Evolutionary conservation across 345 rosid species (phyloP).

Genomic region (Kandelia obovata): DNA sequence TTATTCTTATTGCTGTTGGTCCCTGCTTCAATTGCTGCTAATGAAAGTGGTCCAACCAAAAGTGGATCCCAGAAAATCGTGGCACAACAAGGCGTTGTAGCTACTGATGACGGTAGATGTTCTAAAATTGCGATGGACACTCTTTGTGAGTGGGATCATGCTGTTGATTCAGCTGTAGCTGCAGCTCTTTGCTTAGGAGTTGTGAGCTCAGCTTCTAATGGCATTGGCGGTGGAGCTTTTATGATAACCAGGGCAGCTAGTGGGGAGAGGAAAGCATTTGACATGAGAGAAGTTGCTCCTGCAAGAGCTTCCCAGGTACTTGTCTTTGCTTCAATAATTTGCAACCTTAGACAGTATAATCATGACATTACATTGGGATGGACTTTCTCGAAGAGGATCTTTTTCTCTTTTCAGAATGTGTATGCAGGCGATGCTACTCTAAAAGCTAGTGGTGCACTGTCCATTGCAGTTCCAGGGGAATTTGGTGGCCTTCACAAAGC

Average conservation of each 20-base stretch:
- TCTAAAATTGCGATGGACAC: slow-evolving; percentile 36
- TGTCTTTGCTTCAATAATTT: too few species aligned
- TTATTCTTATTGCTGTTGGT: not conserved
- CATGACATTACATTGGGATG: too few species aligned
- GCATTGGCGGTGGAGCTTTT: slow-evolving; percentile 64
- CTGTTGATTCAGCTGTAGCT: slow-evolving; percentile 58
- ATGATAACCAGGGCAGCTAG: slow-evolving; percentile 33
- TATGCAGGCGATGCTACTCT: slow-evolving; percentile 35
- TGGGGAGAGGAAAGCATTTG: slow-evolving; percentile 37
- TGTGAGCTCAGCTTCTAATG: slow-evolving; percentile 56
- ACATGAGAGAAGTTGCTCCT: slow-evolving; percentile 70
- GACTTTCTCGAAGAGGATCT: too few species aligned
- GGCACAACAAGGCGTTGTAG: slow-evolving; percentile 42
- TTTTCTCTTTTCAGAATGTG: slow-evolving; percentile 39
- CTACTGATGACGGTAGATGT: slow-evolving; percentile 52
- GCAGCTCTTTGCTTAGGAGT: slow-evolving; percentile 58
- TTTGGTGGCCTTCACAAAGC: slow-evolving; percentile 51
- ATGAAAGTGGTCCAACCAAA: not conserved
- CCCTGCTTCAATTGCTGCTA: not conserved
- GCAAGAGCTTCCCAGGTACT: slow-evolving; percentile 46
- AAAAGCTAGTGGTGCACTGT: slow-evolving; percentile 46
- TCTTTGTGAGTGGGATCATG: slow-evolving; percentile 50
- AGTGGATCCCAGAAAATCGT: slow-evolving; percentile 26
- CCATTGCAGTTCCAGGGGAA: slow-evolving; percentile 60
- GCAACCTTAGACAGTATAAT: too few species aligned